A percentile compares a stretch with the other conserved stretches of the same genome.
phyloP scores from a whole-genome alignment of 257 asterid species.

The Fraxinus americana region DNA sequence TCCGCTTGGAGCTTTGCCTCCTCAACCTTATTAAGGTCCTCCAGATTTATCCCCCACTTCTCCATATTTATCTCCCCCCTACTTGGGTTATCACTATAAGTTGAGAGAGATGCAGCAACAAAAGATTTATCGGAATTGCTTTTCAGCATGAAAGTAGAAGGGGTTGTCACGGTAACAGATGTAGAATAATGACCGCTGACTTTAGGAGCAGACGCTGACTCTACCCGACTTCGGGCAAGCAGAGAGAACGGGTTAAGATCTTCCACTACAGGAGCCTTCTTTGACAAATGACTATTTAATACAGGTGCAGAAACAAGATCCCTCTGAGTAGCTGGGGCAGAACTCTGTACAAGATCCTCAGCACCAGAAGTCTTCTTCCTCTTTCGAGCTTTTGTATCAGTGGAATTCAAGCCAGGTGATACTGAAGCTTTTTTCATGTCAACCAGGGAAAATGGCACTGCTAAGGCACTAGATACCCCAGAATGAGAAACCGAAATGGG shows the following conservation, averaged over 20 bases:
- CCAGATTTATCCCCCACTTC: constrained; percentile 44
- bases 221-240: constrained; percentile 47
- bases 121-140: constrained; percentile 43
- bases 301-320: constrained; percentile 47
- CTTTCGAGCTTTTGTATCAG: constrained; percentile 71
- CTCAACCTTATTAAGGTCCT: constrained; percentile 61
- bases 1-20: constrained; percentile 86
- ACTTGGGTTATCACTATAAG: constrained; percentile 46
- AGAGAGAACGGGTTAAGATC: constrained; percentile 48
- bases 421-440: constrained; percentile 51
- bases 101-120: constrained; percentile 35
- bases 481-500: constrained; percentile 42
- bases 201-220: constrained; percentile 38
- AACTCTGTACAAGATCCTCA: constrained; percentile 53
- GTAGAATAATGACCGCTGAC: constrained; percentile 57
- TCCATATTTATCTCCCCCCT: constrained; percentile 44
- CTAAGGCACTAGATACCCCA: constrained; percentile 40
- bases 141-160: constrained; percentile 47
- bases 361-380: constrained; percentile 61
- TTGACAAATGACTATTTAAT: constrained; percentile 38
- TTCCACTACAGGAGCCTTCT: constrained; percentile 43
- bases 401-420: constrained; percentile 44
- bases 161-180: constrained; percentile 60
- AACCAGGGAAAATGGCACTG: constrained; percentile 43
- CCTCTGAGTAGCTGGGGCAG: constrained; percentile 40